phyloP scores from a whole-genome alignment of 192 early-diverging fungal species.

The Helicostylum pulchrum region DNA sequence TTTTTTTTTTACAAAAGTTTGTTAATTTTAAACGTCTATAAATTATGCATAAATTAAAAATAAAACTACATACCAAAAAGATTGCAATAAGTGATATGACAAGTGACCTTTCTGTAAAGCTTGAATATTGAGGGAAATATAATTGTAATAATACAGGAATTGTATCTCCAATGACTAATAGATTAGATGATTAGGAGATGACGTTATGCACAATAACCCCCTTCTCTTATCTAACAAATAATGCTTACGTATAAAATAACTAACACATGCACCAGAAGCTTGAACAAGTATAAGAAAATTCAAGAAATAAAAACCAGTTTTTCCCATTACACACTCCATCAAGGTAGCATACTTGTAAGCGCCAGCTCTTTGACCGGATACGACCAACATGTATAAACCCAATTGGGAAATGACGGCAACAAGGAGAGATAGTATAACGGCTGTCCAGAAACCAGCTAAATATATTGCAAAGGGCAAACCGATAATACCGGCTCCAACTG shows the following conservation, averaged over 20 bases:
- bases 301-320: conserved; percentile 47
- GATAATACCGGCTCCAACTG: conserved; percentile 67
- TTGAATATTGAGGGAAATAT: conserved; percentile 29
- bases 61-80: conserved; percentile 34
- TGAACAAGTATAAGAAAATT: conserved; percentile 59
- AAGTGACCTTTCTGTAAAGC: conserved; percentile 28
- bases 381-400: conserved; percentile 53
- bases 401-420: conserved; percentile 52
- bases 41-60: too few relatives aligned
- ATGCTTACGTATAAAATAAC: conserved; percentile 54
- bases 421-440: conserved; percentile 42
- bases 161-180: conserved; percentile 54
- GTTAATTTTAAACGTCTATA: too few relatives aligned
- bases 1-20: too few relatives aligned
- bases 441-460: conserved; percentile 58
- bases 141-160: conserved; percentile 43
- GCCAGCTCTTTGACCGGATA: conserved; percentile 49
- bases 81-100: conserved; percentile 38
- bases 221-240: not conserved
- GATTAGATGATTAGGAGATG: too few relatives aligned
- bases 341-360: conserved; percentile 56
- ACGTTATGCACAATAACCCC: not conserved
- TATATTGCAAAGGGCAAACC: conserved; percentile 64
- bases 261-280: conserved; percentile 57
- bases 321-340: conserved; percentile 53